Conservation (phyloP, 495 filamentous ascomycete species). For the Tetracladium setigerum region DNA sequence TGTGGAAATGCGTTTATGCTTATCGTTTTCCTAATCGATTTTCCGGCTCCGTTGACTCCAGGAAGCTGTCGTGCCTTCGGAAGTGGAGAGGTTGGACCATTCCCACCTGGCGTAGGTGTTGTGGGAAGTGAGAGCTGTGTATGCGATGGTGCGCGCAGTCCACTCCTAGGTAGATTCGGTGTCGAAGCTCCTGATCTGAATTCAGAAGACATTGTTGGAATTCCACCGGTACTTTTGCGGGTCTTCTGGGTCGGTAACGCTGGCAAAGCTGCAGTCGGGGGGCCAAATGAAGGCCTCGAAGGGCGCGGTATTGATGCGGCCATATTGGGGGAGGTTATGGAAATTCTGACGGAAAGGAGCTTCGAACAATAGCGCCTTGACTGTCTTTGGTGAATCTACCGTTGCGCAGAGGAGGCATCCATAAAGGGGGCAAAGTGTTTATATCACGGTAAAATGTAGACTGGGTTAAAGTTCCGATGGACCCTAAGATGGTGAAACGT, state of each 20-base stretch:
- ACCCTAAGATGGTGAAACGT: too few species aligned
- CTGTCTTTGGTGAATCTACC: too few species aligned
- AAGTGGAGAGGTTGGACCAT: conserved; percentile 25
- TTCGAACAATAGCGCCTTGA: too few species aligned
- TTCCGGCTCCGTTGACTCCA: conserved; percentile 44
- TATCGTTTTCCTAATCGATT: conserved; percentile 71
- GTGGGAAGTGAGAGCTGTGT: conserved; percentile 32
- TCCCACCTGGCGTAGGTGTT: conserved; percentile 28
- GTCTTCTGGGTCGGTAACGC: conserved; percentile 65
- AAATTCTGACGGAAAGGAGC: background rate
- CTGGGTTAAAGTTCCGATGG: too few species aligned
- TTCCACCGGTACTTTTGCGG: conserved; percentile 48
- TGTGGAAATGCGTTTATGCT: conserved; percentile 93
- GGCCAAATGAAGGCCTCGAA: conserved; percentile 38
- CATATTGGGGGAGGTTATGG: conserved; percentile 30
- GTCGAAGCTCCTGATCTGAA: conserved; percentile 33
- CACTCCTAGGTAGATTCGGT: conserved; percentile 42
- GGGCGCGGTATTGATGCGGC: conserved; percentile 59
- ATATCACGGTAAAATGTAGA: too few species aligned
- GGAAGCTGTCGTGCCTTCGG: conserved; percentile 42
- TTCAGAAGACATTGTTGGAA: conserved; percentile 39
- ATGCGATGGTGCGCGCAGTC: conserved; percentile 56
- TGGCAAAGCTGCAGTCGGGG: conserved; percentile 58
- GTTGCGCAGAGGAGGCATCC: too few species aligned
- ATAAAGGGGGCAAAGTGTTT: too few species aligned